These are phyloP conservation scores for Sporisorium reilianum DNA, from an alignment of 1,284 basidiomycete genomes.

Conservation along the genomic window DNA sequence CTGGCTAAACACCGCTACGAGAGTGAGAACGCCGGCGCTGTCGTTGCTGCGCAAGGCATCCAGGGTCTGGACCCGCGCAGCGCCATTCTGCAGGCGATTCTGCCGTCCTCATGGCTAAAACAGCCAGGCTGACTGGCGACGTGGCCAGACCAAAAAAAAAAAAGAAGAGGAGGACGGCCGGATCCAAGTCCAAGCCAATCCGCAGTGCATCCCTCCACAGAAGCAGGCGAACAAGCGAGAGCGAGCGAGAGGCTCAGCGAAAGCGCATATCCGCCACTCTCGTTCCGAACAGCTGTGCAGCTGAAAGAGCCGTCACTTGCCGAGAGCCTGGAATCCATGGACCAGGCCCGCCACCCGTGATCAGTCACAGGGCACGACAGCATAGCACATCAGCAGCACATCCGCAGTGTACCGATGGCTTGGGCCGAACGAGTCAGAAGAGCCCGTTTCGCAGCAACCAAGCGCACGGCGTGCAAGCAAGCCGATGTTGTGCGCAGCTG, in stretches of 20 bases:
- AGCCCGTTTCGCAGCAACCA: background rate
- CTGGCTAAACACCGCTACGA: background rate
- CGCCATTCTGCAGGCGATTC: background rate
- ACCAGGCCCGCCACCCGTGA: background rate
- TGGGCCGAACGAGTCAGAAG: background rate
- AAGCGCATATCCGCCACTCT: background rate
- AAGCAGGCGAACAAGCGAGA: no score
- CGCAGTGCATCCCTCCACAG: background rate
- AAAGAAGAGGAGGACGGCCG: background rate
- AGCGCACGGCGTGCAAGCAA: background rate
- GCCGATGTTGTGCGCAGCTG: background rate
- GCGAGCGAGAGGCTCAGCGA: background rate
- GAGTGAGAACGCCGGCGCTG: background rate
- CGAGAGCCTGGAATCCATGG: background rate
- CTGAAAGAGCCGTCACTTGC: background rate
- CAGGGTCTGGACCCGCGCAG: background rate
- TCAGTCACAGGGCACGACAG: background rate
- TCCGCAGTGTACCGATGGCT: background rate
- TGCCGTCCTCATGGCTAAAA: background rate
- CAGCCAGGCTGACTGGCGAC: background rate
- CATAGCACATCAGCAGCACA: rapidly evolving
- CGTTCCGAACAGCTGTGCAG: background rate
- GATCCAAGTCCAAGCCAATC: background rate
- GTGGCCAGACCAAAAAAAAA: background rate
- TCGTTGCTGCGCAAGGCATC: background rate